These are phyloP conservation scores for Carex myosuroides DNA, from an alignment of 176 grass and related monocot species.

Conservation along the genomic window DNA sequence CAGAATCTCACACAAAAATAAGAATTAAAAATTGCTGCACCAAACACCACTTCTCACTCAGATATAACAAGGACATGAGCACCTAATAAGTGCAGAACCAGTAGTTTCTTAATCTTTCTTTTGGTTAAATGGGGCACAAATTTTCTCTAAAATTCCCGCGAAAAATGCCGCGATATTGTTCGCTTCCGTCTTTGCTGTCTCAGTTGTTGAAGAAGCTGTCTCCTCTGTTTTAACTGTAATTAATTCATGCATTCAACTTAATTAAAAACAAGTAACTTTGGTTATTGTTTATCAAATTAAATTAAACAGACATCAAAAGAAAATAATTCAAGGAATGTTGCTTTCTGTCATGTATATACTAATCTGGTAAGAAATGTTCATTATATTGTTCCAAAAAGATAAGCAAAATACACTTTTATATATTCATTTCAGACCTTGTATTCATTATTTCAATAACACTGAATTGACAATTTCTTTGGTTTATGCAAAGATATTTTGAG, in stretches of 20 bases:
- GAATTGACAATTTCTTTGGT: background rate
- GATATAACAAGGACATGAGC: background rate
- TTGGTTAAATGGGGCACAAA: background rate
- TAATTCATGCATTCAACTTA: background rate
- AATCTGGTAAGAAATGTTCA: background rate
- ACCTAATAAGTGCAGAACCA: background rate
- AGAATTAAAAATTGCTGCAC: background rate
- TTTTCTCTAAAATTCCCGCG: slow-evolving; percentile 5
- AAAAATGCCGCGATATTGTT: slow-evolving; percentile 9
- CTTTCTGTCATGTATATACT: background rate
- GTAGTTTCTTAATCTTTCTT: slow-evolving; percentile 6
- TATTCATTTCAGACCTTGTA: background rate
- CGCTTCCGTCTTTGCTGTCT: background rate
- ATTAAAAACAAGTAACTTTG: background rate
- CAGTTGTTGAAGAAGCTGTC: background rate
- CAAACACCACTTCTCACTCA: background rate
- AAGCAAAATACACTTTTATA: background rate
- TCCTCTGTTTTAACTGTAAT: background rate
- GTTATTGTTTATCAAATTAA: background rate
- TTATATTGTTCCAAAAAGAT: background rate
- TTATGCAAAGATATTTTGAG: background rate
- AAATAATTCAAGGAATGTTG: background rate
- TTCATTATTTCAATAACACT: background rate
- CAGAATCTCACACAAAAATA: background rate
- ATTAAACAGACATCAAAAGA: background rate